A percentile compares a stretch with the other conserved stretches of the same genome.
phyloP scores from a whole-genome alignment of 805 yeast genomes.

The Sugiyamaella americana region DNA sequence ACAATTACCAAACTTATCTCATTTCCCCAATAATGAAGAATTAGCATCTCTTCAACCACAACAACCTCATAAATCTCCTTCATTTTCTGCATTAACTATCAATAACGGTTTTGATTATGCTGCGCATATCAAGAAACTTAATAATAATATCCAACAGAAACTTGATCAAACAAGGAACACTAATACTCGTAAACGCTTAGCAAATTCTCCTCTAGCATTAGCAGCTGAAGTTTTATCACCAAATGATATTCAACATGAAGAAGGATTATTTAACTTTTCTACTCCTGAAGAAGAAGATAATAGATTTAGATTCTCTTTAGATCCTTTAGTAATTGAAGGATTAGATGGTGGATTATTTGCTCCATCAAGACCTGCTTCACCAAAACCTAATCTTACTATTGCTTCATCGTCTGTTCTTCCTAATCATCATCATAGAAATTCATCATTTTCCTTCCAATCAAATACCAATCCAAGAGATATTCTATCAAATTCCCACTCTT shows the following conservation, averaged over 20 bases:
- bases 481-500: constrained; percentile 7
- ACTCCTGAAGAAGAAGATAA: constrained; percentile 17
- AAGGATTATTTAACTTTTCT: constrained; percentile 12
- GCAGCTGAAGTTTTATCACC: constrained; percentile 11
- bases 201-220: constrained; percentile 14
- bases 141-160: constrained; percentile 28
- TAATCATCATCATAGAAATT: neutral
- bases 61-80: neutral
- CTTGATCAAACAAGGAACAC: neutral
- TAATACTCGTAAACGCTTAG: constrained; percentile 9
- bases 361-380: constrained; percentile 12
- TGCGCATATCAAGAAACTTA: constrained; percentile 55
- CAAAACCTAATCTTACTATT: constrained; percentile 7
- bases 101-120: constrained; percentile 45
- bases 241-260: constrained; percentile 3
- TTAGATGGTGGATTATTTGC: constrained; percentile 27
- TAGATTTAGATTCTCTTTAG: constrained; percentile 37
- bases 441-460: neutral
- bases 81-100: neutral
- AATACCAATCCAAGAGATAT: constrained; percentile 7
- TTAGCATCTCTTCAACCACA: neutral
- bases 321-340: constrained; percentile 47
- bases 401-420: constrained; percentile 1
- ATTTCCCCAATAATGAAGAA: neutral
- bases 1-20: neutral